Base-by-base conservation (phyloP, 176 grass and related monocot species). In the Aegilops sharonensis region DNA sequence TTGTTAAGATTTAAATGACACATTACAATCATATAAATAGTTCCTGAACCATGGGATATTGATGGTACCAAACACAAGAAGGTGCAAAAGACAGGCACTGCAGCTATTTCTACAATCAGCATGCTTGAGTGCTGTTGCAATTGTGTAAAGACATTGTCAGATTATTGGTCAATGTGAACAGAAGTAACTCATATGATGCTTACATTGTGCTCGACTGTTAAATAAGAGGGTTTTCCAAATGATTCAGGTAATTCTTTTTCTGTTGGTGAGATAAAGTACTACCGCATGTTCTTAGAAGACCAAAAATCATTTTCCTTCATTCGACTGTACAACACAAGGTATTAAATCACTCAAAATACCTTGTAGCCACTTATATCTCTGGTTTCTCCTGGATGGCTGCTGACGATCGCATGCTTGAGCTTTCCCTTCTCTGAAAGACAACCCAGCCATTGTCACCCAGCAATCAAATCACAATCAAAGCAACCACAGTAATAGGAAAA, bases 301-400 rank as follows among this genome's bases (percentile, higher is more conserved):
- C n/a, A 30, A 34, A 64, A 6, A 67, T 59, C 68, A 15, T 34
- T 85, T 29, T 79, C 62, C 60, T 72, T 75, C 77, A 69, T 75
- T 74, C 3, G 12, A 37, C 3, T 52, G 42, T 15, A 83, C 29
- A 18, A 8, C 23, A 18, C 13, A 21, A 39, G 21, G 11, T 4
- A 42, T 27, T 27, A 78, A 48, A 76, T 50, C 45, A 40, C 48
- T 27, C 36, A 73, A 76, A 50, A 78, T 88, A 92, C 90, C 92
- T 94, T 97, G 75, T 97, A 97, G 47, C 92, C 86, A 83, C 56
- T 88, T 72, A 97, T 97, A 68, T 86, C 90, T 87, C 81, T 94
- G 7, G 92, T 97, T 87, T 94, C 95, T 75, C 95, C 95, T 39
- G 95, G 95, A 85, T 92, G 78, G 37, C 84, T 89, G 84, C 86